Conservation (phyloP, 192 early-diverging fungal species). For the Funneliformis mosseae region DNA sequence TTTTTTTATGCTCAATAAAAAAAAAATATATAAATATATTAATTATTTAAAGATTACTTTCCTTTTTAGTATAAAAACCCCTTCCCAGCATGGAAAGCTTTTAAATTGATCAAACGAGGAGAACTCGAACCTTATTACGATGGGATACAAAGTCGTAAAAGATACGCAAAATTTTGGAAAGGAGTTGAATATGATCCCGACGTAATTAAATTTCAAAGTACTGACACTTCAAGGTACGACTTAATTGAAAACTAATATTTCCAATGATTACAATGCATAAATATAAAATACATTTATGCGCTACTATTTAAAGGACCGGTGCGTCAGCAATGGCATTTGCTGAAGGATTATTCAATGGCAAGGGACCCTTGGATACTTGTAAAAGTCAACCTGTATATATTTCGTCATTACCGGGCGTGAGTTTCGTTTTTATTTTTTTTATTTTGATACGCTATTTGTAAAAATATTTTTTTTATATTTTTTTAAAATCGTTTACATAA, state of each 20-base stretch:
- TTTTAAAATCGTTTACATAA: no score
- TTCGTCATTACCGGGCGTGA: no score
- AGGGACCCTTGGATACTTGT: neutral
- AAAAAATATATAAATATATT: no score
- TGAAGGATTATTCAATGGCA: neutral
- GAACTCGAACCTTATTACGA: neutral
- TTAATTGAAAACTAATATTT: no score
- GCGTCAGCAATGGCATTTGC: neutral
- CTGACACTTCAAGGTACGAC: neutral
- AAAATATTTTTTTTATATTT: neutral
- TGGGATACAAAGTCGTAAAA: neutral
- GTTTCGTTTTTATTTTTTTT: no score
- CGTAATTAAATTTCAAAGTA: no score
- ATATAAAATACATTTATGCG: neutral
- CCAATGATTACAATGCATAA: no score
- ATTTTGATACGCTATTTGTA: neutral
- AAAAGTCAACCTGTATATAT: neutral
- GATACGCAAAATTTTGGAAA: no score
- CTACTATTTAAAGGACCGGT: neutral
- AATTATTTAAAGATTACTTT: no score
- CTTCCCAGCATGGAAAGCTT: neutral
- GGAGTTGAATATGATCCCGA: no score
- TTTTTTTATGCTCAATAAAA: neutral
- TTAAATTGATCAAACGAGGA: no score
- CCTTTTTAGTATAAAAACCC: constrained; percentile 15